A percentile compares a stretch with the other conserved stretches of the same genome.
Conservation (phyloP, 1,284 basidiomycete genomes). For the Cutaneotrichosporon cavernicola region DNA sequence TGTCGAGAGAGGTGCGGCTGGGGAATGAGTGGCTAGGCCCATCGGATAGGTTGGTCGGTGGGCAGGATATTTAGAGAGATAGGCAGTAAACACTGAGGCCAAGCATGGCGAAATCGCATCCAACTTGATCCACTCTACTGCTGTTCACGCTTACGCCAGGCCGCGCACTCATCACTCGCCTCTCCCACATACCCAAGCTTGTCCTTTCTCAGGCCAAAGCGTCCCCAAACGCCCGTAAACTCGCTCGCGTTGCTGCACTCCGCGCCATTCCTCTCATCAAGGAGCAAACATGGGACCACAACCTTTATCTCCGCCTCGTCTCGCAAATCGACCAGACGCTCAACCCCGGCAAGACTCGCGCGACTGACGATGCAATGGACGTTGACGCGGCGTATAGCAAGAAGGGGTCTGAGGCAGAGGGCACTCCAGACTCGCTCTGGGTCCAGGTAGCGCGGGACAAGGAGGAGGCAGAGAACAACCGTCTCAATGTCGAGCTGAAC, state of each 20-base stretch:
- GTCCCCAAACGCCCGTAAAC: constrained; percentile 19
- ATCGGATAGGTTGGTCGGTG: too few relatives aligned
- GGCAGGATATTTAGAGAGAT: too few relatives aligned
- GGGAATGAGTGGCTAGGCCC: too few relatives aligned
- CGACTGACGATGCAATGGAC: constrained; percentile 26
- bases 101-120: not conserved
- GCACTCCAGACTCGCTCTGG: constrained; percentile 39
- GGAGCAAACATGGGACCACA: constrained; percentile 31
- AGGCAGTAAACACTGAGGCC: too few relatives aligned
- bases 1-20: not conserved
- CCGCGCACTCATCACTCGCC: constrained; percentile 46
- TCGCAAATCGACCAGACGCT: constrained; percentile 18
- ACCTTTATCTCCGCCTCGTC: constrained; percentile 24
- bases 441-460: constrained; percentile 27
- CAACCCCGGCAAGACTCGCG: constrained; percentile 7
- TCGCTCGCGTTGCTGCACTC: constrained; percentile 35
- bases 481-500: constrained; percentile 43
- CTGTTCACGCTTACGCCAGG: constrained; percentile 26
- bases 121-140: not conserved
- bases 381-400: constrained; percentile 15
- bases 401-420: constrained; percentile 26
- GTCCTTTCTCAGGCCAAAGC: constrained; percentile 23
- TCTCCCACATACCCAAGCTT: constrained; percentile 31
- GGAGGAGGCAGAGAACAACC: constrained; percentile 35
- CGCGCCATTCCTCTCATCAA: constrained; percentile 38